Evolutionary conservation across 2,329 filamentous ascomycete genomes (phyloP), one percentile per base, ranked within the genome.

Genomic region (Endocalyx cinctus): DNA sequence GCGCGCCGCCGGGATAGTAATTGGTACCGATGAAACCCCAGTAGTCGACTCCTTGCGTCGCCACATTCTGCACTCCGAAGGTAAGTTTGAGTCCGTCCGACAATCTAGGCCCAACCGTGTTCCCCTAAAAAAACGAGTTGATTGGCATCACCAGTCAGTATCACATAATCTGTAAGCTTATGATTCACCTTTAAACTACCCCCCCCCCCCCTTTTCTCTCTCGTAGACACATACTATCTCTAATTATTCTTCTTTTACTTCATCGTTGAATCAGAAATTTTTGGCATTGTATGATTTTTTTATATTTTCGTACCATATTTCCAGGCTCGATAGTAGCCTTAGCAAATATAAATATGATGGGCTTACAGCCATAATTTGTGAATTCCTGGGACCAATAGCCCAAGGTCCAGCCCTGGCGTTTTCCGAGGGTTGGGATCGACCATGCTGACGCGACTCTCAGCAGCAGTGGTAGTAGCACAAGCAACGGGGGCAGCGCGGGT

Each of bases 281-380:
- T n/a, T n/a, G n/a, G n/a, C n/a, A n/a, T n/a, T n/a, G n/a, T n/a
- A n/a, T n/a, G n/a, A n/a, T n/a, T n/a, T n/a, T n/a, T n/a, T n/a
- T n/a, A n/a, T n/a, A n/a, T n/a, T 10, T 15, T 25, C 27, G 17
- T 50, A 51, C 50, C 42, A 54, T 20, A 34, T 54, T 53, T 10
- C 50, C 51, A 5, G 51, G 51, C 32, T 53, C 51, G 15, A 42
- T 45, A 5, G 51, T 53, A 7, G 50, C 51, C 28, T 53, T 54
- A 5, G 50, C 51, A 31, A 51, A 52, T 13, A 54, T 45, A 23
- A 54, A 45, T 35, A 54, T 53, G 25, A 52, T 37, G 17, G 51
- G 51, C 23, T 39, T 41, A 19, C 50, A 51, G 5, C 51, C 50
- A 22, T 43, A 52, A 10, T 48, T 34, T 7, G 48, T 31, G 23